Percentiles rank a stretch among this genome's conserved stretches.
These are phyloP conservation scores for Trichoderma guizhouense DNA, from an alignment of 2,329 filamentous ascomycete species.

Conservation along the genomic window DNA sequence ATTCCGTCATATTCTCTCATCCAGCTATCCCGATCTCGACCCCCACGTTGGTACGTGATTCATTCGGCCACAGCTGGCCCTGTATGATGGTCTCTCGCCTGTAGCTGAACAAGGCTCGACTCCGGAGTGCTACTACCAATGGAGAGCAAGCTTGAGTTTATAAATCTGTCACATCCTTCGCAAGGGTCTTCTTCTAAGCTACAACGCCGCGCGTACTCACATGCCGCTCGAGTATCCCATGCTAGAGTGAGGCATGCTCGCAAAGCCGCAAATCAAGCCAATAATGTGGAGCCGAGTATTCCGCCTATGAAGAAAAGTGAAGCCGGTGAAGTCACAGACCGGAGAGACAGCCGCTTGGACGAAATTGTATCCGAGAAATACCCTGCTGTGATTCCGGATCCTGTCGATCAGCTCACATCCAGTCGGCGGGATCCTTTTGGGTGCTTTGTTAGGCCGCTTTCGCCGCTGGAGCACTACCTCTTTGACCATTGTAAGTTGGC, in stretches of 20 bases:
- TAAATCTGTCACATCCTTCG: not conserved
- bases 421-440: not conserved
- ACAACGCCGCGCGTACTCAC: not conserved
- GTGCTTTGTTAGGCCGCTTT: not conserved
- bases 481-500: not conserved
- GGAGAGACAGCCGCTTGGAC: not conserved
- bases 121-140: not conserved
- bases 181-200: not conserved
- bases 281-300: not conserved
- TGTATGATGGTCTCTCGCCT: not conserved
- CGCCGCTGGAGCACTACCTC: not conserved
- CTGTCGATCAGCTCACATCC: not conserved
- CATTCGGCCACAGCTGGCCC: not conserved
- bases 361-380: rapidly evolving
- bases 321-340: not conserved
- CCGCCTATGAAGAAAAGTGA: not conserved
- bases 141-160: not conserved
- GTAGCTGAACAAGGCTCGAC: not conserved
- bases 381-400: not conserved
- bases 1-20: not conserved
- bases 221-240: not conserved
- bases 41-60: not conserved
- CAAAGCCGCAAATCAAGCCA: not conserved
- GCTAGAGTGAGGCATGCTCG: not conserved
- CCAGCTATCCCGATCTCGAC: not conserved